These are phyloP conservation scores for Mycena sanguinolenta DNA, from an alignment of 768 basidiomycete genomes.

Conservation along the genomic window DNA sequence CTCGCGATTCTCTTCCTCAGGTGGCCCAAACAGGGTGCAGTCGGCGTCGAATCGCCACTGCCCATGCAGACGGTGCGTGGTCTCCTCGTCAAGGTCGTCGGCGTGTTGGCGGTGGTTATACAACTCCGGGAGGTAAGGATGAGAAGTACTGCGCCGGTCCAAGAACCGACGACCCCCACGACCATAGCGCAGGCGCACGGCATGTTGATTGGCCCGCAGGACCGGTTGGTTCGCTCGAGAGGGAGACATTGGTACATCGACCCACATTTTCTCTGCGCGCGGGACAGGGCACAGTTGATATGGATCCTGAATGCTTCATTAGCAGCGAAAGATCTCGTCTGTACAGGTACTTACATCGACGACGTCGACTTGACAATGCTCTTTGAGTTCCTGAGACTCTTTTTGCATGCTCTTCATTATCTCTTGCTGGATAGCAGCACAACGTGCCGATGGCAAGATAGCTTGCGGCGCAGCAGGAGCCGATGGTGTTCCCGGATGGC, in stretches of 20 bases:
- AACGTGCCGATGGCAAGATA: constrained; percentile 77
- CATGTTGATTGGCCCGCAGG: constrained; percentile 49
- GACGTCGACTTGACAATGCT: constrained; percentile 89
- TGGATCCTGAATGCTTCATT: constrained; percentile 61
- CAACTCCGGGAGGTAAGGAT: constrained; percentile 37
- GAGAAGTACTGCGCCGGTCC: constrained; percentile 70
- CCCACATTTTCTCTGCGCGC: constrained; percentile 76
- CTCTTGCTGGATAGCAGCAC: constrained; percentile 67
- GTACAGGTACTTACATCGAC: constrained; percentile 74
- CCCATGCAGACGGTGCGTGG: constrained; percentile 59
- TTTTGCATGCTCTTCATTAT: constrained; percentile 72
- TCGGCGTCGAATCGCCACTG: constrained; percentile 81
- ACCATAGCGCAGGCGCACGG: constrained; percentile 82
- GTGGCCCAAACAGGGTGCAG: constrained; percentile 62
- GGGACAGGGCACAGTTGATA: constrained; percentile 76
- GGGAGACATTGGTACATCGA: constrained; percentile 57
- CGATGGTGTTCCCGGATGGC: constrained; percentile 54
- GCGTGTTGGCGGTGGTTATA: constrained; percentile 39
- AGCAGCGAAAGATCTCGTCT: neutral
- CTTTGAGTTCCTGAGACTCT: constrained; percentile 71
- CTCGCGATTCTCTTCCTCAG: constrained; percentile 76
- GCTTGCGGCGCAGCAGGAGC: constrained; percentile 51
- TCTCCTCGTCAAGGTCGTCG: constrained; percentile 53
- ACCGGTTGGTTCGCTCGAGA: constrained; percentile 42
- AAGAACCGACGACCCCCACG: constrained; percentile 85